phyloP scores from a whole-genome alignment of 176 grass and related monocot species.

The Ampelocalamus luodianensis region DNA sequence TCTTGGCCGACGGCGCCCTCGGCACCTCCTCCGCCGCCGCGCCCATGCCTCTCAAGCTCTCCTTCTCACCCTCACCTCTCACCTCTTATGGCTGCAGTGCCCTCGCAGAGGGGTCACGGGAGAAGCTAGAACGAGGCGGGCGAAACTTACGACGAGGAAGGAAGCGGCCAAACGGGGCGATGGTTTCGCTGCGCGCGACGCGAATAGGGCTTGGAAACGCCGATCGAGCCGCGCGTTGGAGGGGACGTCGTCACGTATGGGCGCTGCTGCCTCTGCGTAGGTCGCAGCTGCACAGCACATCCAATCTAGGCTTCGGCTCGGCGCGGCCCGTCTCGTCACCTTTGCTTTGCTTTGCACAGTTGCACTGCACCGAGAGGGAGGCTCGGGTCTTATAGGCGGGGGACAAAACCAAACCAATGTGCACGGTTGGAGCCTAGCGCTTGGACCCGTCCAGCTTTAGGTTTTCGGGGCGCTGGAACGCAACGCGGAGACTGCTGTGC shows the following conservation, averaged over 20 bases:
- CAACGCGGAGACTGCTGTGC: neutral
- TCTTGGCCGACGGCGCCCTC: slow-evolving; percentile 31
- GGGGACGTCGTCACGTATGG: slow-evolving; percentile 4
- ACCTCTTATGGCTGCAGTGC: no score
- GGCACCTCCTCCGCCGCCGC: slow-evolving; percentile 33
- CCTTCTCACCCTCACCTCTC: neutral
- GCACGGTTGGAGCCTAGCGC: slow-evolving; percentile 33
- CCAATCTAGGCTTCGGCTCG: neutral
- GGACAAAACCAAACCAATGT: slow-evolving; percentile 30
- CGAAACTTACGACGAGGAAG: neutral
- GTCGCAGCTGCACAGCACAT: neutral
- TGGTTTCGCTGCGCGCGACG: slow-evolving; percentile 33
- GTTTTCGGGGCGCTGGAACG: slow-evolving; percentile 4
- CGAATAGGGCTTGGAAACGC: slow-evolving; percentile 24
- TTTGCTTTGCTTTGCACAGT: neutral
- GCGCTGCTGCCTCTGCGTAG: neutral
- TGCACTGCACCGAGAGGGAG: neutral
- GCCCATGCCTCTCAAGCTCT: slow-evolving; percentile 50
- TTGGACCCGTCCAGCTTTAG: slow-evolving; percentile 36
- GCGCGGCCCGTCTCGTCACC: slow-evolving; percentile 29
- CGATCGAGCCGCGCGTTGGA: slow-evolving; percentile 11
- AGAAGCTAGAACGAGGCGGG: neutral
- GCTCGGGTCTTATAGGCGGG: neutral
- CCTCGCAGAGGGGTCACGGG: slow-evolving; percentile 21
- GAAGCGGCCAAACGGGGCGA: slow-evolving; percentile 58